These are phyloP conservation scores for Diplosphaera chodatii DNA, from an alignment of 139 green algal genomes.

Conservation along the genomic window DNA sequence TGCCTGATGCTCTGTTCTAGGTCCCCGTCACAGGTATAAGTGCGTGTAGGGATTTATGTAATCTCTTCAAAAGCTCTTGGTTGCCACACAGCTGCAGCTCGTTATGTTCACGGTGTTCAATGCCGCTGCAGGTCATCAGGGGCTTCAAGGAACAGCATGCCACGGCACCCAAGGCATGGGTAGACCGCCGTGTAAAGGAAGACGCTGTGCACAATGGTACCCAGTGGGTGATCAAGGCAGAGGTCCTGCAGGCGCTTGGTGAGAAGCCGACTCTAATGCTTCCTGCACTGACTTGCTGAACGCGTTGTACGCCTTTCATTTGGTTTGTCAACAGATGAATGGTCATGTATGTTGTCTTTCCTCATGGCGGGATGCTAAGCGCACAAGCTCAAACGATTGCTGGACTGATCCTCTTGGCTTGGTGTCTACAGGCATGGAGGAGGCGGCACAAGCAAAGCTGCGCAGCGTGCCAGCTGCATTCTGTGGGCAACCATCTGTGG, in stretches of 20 bases:
- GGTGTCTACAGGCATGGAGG: not conserved
- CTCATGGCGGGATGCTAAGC: too few species aligned
- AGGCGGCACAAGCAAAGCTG: not conserved
- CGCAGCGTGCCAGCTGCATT: not conserved
- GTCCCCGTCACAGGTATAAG: too few species aligned
- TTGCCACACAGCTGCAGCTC: too few species aligned
- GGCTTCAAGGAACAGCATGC: not conserved
- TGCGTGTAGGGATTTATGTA: too few species aligned
- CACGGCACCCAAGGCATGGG: constrained; percentile 36
- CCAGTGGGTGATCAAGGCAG: not conserved
- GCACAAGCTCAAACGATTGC: too few species aligned
- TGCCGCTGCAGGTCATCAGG: not conserved
- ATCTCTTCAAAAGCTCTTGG: too few species aligned
- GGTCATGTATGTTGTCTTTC: too few species aligned
- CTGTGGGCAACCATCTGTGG: not conserved
- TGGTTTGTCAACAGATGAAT: too few species aligned
- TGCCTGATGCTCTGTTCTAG: too few species aligned
- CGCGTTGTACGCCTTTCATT: not conserved
- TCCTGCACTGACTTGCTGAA: not conserved
- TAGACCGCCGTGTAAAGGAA: constrained; percentile 37
- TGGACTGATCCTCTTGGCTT: not conserved
- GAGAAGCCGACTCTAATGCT: too few species aligned
- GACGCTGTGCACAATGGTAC: constrained; percentile 8
- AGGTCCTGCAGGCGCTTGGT: not conserved
- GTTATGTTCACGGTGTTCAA: too few species aligned